Evolutionary conservation across 2,329 filamentous ascomycete genomes (phyloP).

Genomic region (Huntiella bhutanensis): DNA sequence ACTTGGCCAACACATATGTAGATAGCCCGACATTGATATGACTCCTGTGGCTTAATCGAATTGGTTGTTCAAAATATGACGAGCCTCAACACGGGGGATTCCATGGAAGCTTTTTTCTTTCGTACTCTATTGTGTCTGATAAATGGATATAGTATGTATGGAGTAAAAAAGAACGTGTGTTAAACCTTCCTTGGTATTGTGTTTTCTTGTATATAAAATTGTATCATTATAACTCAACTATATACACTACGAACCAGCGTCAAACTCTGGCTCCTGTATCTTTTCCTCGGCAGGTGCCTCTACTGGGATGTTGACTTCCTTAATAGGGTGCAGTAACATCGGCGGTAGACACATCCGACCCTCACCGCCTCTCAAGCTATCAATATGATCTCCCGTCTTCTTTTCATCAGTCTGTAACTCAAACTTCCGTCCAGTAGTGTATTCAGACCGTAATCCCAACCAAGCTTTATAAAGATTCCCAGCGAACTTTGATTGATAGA

Average conservation of each 20-base stretch:
- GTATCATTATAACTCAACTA: too few species aligned
- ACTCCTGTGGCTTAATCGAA: too few species aligned
- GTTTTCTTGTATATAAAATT: too few species aligned
- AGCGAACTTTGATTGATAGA: slow-evolving; percentile 72
- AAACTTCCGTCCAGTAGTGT: slow-evolving; percentile 59
- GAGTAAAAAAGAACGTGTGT: too few species aligned
- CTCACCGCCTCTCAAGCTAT: slow-evolving; percentile 45
- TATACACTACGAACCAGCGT: slow-evolving; percentile 15
- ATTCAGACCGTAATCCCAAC: slow-evolving; percentile 65
- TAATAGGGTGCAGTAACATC: slow-evolving; percentile 79
- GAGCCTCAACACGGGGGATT: too few species aligned
- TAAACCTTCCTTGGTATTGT: too few species aligned
- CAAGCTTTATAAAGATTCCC: slow-evolving; percentile 68
- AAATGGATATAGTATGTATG: too few species aligned
- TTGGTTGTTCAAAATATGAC: too few species aligned
- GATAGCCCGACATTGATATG: too few species aligned
- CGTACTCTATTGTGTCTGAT: too few species aligned
- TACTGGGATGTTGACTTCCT: slow-evolving; percentile 49
- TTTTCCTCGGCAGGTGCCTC: slow-evolving; percentile 32
- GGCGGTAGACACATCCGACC: slow-evolving; percentile 81
- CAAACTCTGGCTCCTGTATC: slow-evolving; percentile 21
- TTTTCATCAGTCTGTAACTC: slow-evolving; percentile 40
- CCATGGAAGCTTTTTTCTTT: too few species aligned
- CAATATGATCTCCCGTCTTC: slow-evolving; percentile 29
- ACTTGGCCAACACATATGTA: too few species aligned